Evolutionary conservation across 2,329 filamentous ascomycete genomes (phyloP), one percentile per base, ranked within the genome.

Genomic region (Claviceps citrina): DNA sequence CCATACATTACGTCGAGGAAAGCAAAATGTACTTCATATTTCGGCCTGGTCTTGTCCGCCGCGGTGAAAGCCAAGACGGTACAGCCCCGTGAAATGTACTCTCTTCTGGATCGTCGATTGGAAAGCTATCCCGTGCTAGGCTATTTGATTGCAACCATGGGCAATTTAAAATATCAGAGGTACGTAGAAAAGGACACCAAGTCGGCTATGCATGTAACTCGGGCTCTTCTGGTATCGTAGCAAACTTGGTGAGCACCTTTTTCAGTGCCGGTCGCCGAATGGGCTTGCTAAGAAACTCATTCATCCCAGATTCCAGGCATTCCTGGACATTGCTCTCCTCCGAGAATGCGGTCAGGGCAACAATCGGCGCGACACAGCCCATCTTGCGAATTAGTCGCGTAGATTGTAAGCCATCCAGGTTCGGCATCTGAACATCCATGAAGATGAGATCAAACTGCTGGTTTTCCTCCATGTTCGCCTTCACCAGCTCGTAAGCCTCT

Each of bases 381-480:
- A 89, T 82, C 55, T 85, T 68, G 6, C 87, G 76, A 50, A 95
- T 94, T 26, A 93, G 65, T 8, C 80, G 73, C 1, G 87, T 94
- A 35, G 81, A 87, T 55, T 94, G 81, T 19, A 95, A 64, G 1
- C 87, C 87, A 53, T 94, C 86, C 12, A 95, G 71, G 46, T 91
- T 93, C 3, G 87, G 87, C 87, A 95, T 95, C 60, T 84, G 84
- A 7, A 94, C 81, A 51, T 95, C 87, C 87, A 94, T 95, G 54
- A 94, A 91, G 46, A 95, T 89, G 20, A 95, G 68, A 49, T 93
- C 84, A 54, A 89, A 94, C 2, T 72, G 71, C 40, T 72, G 68
- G 39, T 78, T 71, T 22, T 71, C 71, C 37, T 78, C 75, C 81
- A 93, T 91, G 46, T 78, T 81, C 13, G 76, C 76, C 55, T 85